Conservation (phyloP, 352 stramenopile genomes). For the Globisporangium paroecandrum region DNA sequence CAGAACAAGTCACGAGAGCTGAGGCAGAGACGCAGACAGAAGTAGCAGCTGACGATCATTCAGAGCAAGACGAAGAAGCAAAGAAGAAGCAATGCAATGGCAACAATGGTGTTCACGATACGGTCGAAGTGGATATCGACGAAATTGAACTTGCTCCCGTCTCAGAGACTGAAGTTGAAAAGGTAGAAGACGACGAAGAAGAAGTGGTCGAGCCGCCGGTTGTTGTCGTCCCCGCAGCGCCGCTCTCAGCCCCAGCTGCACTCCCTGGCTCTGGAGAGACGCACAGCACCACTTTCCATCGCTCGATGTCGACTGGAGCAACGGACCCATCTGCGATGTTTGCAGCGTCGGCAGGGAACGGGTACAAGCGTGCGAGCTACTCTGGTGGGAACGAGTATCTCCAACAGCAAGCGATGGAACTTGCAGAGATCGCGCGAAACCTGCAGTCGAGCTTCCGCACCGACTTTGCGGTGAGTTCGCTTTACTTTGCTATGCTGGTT, state of each 20-base stretch:
- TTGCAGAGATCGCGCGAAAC: slow-evolving; percentile 59
- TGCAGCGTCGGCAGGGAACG: slow-evolving; percentile 5
- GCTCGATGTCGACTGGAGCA: not conserved
- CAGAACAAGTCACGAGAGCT: not conserved
- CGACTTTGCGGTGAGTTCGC: slow-evolving; percentile 15
- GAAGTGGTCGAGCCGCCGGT: not conserved
- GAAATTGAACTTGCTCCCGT: not conserved
- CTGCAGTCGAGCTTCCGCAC: slow-evolving; percentile 49
- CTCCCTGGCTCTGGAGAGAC: slow-evolving; percentile 12
- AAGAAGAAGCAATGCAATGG: not conserved
- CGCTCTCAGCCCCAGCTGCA: slow-evolving; percentile 15
- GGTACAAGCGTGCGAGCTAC: slow-evolving; percentile 27
- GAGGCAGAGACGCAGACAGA: slow-evolving; percentile 8
- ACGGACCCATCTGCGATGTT: slow-evolving; percentile 25
- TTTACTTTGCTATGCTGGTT: not conserved
- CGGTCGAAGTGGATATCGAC: slow-evolving; percentile 1
- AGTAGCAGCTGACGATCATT: not conserved
- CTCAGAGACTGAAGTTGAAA: not conserved
- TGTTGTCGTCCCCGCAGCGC: slow-evolving; percentile 3
- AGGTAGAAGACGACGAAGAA: slow-evolving; percentile 19
- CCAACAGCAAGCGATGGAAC: slow-evolving; percentile 59
- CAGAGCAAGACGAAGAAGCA: not conserved
- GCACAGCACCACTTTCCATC: not conserved
- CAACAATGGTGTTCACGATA: not conserved
- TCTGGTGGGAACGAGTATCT: slow-evolving; percentile 38